Base-by-base conservation (phyloP, 1,284 basidiomycete genomes). In the Cryptococcus floricola region DNA sequence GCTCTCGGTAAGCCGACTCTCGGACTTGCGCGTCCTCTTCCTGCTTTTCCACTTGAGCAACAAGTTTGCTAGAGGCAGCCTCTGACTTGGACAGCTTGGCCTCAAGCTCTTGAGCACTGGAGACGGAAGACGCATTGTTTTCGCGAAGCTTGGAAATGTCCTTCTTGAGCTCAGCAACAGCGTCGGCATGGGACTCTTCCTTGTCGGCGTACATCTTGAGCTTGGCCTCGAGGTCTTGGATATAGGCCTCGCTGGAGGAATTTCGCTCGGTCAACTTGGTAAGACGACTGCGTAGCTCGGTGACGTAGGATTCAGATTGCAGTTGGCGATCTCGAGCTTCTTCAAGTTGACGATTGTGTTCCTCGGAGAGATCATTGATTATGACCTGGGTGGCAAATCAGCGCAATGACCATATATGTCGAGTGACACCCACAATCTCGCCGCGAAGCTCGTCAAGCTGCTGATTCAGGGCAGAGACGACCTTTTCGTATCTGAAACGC, bases 21-120 rank as follows among this genome's bases (percentile, higher is more conserved):
- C 84, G 81, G 3, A 87, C 83, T 38, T 88, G 85, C 50, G 85
- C 81, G 52, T 95, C 90, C 39, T 75, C 77, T 77, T 97, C 94
- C 47, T 96, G 81, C 31, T 78, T 81, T 62, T 89, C 88, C 12
- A 97, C 83, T 27, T 83, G 86, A 41, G 81, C 82, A 37, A 85
- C 83, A 4, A 97, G 80, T 9, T 78, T 75, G 2, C 87, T 77
- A 12, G 88, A 81, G 19, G 86, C 87, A 63, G 89, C 86, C 63
- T 96, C 91, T 2, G 89, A 84, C 46, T 85, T 86, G 18, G 85
- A 80, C 12, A 97, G 81, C 27, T 90, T 87, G 47, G 82, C 79
- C 75, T 98, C 95, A 19, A 98, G 82, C 54, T 94, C 92, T n/a
- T 84, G 79, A 56, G 98, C 92, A 75, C 97, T 96, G 62, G 85